Evolutionary conservation across 306 rosid species (phyloP).

Genomic region (Quercus bicolor): DNA sequence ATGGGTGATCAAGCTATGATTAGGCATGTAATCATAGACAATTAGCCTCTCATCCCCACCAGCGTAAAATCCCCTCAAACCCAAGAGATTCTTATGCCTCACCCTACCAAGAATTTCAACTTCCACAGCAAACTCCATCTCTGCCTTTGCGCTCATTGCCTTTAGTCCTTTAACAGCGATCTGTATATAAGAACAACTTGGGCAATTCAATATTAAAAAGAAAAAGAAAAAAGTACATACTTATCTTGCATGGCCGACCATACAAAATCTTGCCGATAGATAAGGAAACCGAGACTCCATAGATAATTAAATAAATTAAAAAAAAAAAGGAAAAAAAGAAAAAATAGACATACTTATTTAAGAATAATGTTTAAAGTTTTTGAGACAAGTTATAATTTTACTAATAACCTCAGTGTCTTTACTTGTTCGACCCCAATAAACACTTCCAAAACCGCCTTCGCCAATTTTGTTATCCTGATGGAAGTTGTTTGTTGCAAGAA

Average conservation of each 20-base stretch:
- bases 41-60: conserved; percentile 83
- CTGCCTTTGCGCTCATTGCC: conserved; percentile 84
- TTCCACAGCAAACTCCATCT: conserved; percentile 97
- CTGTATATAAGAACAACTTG: conserved; percentile 26
- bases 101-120: conserved; percentile 93
- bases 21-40: conserved; percentile 88
- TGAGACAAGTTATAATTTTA: too few species aligned
- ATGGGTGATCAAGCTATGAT: conserved; percentile 79
- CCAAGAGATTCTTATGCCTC: conserved; percentile 73
- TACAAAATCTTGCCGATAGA: not conserved
- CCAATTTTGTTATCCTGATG: conserved; percentile 81
- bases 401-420: conserved; percentile 63
- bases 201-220: not conserved
- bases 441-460: conserved; percentile 95
- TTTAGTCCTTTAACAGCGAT: conserved; percentile 90
- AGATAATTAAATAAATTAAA: not conserved
- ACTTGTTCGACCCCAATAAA: conserved; percentile 75
- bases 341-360: not conserved
- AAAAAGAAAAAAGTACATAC: too few species aligned
- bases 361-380: too few species aligned
- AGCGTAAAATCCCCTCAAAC: conserved; percentile 81
- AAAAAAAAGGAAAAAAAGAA: not conserved
- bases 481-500: conserved; percentile 81
- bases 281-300: not conserved
- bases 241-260: not conserved